Evolutionary conservation across 2,329 filamentous ascomycete species (phyloP), one percentile per base, ranked within the genome.

Genomic region (Xylaria sp.): DNA sequence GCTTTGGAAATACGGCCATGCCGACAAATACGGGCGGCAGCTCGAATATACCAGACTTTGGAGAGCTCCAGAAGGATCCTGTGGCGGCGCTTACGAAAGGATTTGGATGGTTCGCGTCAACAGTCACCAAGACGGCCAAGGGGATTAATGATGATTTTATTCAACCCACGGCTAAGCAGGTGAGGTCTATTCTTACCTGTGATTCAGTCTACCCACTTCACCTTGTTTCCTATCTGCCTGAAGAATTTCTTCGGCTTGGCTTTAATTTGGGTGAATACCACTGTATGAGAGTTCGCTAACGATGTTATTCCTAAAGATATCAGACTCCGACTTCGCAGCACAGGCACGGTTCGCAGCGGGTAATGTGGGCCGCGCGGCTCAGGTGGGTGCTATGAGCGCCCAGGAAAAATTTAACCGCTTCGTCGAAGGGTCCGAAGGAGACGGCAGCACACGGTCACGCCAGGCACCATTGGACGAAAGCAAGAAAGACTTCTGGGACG

Each of bases 401-500:
- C 89, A 92, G 57, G 91, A 95, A 7, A 86, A 88, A 42, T 90
- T 98, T 79, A 92, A 84, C 74, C 88, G 89, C 54, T 97, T 98
- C 72, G 93, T 98, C 55, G 95, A 98, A 74, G 92, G 91, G 2
- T 84, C 85, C 15, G 73, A 79, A 45, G 70, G 72, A 31, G 21
- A 57, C 56, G 49, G 50, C 25, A 46, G 69, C 62, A 67, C 70
- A 78, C 73, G 55, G 68, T 63, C 68, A 71, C 78, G 73, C 14
- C 55, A 66, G 42, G 3, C 58, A 57, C 80, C 76, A 59, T 71
- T 87, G 54, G 83, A 88, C 72, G 83, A 81, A 83, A 90, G 76
- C 85, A 91, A 89, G 77, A 90, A 90, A 74, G 90, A 91, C 69
- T 97, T 97, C 78, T 97, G 94, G 94, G 94, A 97, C 75, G 90